Percentiles rank a stretch among this genome's conserved stretches.
phyloP scores from a whole-genome alignment of 208 protist genomes.

The Leishmania lainsoni region DNA sequence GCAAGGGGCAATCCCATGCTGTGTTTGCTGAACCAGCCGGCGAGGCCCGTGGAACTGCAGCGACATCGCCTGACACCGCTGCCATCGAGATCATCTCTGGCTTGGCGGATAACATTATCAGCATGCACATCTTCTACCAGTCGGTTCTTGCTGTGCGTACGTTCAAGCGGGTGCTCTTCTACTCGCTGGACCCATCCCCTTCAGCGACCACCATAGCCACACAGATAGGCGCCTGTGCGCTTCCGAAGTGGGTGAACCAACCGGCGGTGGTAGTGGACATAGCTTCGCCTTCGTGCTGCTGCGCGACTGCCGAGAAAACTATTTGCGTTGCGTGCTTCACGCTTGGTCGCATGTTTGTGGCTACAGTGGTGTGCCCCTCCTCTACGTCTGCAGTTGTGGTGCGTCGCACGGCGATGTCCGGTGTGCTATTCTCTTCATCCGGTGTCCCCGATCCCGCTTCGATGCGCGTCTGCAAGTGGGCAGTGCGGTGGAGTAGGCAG shows the following conservation, averaged over 20 bases:
- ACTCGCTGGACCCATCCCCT: slow-evolving; percentile 39
- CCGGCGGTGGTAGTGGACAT: slow-evolving; percentile 7
- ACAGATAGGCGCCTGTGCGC: slow-evolving; percentile 16
- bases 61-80: not conserved
- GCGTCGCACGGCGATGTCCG: slow-evolving; percentile 20
- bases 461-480: slow-evolving; percentile 18
- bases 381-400: slow-evolving; percentile 21
- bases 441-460: not conserved
- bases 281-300: slow-evolving; percentile 12
- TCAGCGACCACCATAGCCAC: slow-evolving; percentile 7
- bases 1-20: slow-evolving; percentile 12
- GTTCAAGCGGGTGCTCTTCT: slow-evolving; percentile 30
- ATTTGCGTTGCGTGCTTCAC: slow-evolving; percentile 25
- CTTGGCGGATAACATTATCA: slow-evolving; percentile 21
- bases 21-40: slow-evolving; percentile 21
- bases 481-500: slow-evolving; percentile 37
- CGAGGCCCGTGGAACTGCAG: not conserved
- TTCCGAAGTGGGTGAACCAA: slow-evolving; percentile 12
- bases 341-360: slow-evolving; percentile 13
- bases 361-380: slow-evolving; percentile 18
- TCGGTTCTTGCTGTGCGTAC: slow-evolving; percentile 45
- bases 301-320: slow-evolving; percentile 8
- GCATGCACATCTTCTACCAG: slow-evolving; percentile 43
- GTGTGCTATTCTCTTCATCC: slow-evolving; percentile 27
- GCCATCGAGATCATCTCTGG: slow-evolving; percentile 11